Base-by-base conservation (phyloP, 2,329 filamentous ascomycete species). In the Epichloe festucae region DNA sequence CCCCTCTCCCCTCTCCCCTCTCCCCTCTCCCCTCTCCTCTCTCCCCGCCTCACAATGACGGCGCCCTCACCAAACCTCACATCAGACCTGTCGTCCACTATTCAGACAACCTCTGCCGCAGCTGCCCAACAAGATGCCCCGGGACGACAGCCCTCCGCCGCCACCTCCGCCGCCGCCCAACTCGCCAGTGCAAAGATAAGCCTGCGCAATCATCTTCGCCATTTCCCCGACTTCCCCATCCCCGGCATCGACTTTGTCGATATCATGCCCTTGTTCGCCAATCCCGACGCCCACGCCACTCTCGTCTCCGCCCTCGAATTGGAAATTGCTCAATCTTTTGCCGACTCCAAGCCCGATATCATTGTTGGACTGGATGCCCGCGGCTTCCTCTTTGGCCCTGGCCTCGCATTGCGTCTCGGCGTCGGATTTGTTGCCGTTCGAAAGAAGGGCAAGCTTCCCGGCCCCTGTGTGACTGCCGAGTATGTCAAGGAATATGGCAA, bases 401-500 rank as follows among this genome's bases (percentile, higher is more conserved):
- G 84, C 55, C 76, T 98, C 58, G 93, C 93, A 46, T 73, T 96
- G 69, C 79, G 81, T 56, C 75, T 97, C 53, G 86, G 85, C 57
- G 86, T 89, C 39, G 80, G 81, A 56, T 98, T 98, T 67, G 93
- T 94, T 55, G 89, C 93, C 15, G 89, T 97, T 56, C 79, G 93
- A 65, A 98, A 98, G 79, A 74, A 85, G 76, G 93, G 93, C 67
- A 98, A 98, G 79, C 79, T 98, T 59, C 93, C 93, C 6, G 93
- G 93, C 35, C 83, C 86, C 53, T 90, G 86, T 62, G 83, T 86
- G 64, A 94, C 87, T 52, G 89, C 89, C 58, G 78, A 78, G 60
- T 98, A 89, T 69, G 75, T 89, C 70, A 98, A 98, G 78, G 93
- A 98, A 71, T 98, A 98, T 65, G 93, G 93, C 57, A 78, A 83